These are phyloP conservation scores for Colletotrichum lentis DNA, from an alignment of 2,329 filamentous ascomycete species.

Conservation along the genomic window DNA sequence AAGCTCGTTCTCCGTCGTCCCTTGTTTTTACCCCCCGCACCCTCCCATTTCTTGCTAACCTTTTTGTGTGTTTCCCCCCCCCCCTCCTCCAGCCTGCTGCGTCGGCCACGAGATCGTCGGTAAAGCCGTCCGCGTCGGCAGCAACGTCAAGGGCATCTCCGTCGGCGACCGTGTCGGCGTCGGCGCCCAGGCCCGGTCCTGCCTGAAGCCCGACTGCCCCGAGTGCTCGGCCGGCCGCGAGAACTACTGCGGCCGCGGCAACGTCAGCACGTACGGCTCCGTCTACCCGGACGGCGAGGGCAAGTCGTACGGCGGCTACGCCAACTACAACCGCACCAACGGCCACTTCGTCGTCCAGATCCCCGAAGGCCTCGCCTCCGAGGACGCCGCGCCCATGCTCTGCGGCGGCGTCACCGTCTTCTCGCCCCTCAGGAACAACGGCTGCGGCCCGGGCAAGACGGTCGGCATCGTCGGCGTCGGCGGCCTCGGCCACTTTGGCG, in stretches of 20 bases:
- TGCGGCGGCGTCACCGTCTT: constrained; percentile 76
- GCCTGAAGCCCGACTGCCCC: constrained; percentile 55
- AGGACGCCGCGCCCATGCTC: constrained; percentile 68
- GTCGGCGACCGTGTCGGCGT: constrained; percentile 71
- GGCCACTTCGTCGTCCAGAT: constrained; percentile 60
- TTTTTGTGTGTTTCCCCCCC: neutral
- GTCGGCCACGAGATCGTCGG: constrained; percentile 74
- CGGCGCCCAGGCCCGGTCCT: constrained; percentile 67
- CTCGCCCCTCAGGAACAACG: constrained; percentile 68
- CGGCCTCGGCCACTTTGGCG: constrained; percentile 73
- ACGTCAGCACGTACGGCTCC: constrained; percentile 63
- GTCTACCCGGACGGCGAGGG: constrained; percentile 59
- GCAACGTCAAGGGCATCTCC: constrained; percentile 57
- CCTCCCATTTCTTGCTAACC: no score
- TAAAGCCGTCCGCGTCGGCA: constrained; percentile 62
- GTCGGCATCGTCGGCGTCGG: constrained; percentile 74
- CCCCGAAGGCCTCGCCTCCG: constrained; percentile 51
- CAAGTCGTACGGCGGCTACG: constrained; percentile 67
- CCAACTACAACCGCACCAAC: constrained; percentile 47
- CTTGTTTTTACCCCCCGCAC: no score
- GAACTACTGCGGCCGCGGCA: constrained; percentile 51
- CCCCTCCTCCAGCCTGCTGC: constrained; percentile 55
- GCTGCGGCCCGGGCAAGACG: constrained; percentile 70
- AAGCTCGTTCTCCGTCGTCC: no score
- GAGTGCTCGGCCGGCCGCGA: constrained; percentile 54